These are phyloP conservation scores for Paecilomyces dactylethromorphus DNA, from an alignment of 2,329 filamentous ascomycete species.

Conservation along the genomic window DNA sequence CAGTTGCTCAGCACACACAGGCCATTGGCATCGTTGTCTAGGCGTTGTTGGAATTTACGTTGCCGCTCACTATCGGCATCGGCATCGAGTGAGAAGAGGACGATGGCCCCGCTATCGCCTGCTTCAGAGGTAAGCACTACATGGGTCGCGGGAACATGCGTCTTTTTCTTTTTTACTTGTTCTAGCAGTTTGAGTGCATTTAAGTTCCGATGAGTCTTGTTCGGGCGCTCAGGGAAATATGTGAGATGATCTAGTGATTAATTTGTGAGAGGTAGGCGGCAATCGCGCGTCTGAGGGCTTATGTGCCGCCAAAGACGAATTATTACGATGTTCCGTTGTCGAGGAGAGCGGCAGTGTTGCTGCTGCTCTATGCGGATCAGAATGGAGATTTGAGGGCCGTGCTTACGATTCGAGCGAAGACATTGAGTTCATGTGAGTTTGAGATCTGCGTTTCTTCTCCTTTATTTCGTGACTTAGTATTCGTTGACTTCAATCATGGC, in stretches of 20 bases:
- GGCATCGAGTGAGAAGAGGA: not conserved
- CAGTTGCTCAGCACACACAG: not conserved
- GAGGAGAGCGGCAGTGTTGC: slow-evolving; percentile 76
- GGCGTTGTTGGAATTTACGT: not conserved
- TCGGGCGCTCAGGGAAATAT: not conserved
- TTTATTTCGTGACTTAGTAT: not conserved
- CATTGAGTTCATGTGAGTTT: slow-evolving; percentile 49
- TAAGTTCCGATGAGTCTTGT: not conserved
- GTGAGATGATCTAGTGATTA: not conserved
- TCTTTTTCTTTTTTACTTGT: not conserved
- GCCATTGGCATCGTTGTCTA: not conserved
- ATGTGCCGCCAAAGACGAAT: slow-evolving; percentile 50
- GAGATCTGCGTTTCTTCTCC: not conserved
- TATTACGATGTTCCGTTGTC: slow-evolving; percentile 52
- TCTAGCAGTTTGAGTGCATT: not conserved
- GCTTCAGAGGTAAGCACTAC: not conserved
- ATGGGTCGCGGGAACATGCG: not conserved
- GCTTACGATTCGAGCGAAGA: slow-evolving; percentile 55
- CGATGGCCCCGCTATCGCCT: slow-evolving; percentile 14
- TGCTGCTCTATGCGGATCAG: slow-evolving; percentile 80
- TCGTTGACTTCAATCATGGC: not conserved
- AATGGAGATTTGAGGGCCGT: slow-evolving; percentile 67
- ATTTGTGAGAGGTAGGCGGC: slow-evolving; percentile 32
- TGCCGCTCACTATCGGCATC: not conserved
- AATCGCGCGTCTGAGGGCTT: slow-evolving; percentile 50